Conservation (phyloP, 2,329 filamentous ascomycete genomes). For the Fusarium tricinctum region DNA sequence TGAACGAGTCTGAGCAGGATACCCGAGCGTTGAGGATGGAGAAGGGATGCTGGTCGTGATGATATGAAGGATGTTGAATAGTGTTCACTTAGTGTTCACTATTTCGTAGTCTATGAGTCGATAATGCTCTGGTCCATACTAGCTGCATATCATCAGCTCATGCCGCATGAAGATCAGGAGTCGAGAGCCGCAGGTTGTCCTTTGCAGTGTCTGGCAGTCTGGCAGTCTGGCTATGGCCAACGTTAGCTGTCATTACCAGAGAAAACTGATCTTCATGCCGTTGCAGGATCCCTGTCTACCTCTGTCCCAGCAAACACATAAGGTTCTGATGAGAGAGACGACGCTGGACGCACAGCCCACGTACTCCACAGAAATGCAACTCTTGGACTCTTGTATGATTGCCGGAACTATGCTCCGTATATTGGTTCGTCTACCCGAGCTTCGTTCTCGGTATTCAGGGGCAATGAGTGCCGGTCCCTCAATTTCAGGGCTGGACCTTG, state of each 20-base stretch:
- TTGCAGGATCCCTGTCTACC: constrained; percentile 20
- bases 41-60: constrained; percentile 28
- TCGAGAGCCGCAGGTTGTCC: constrained; percentile 2
- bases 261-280: neutral
- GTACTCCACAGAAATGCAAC: constrained; percentile 31
- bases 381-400: constrained; percentile 11
- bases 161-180: constrained; percentile 16
- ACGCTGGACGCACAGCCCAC: constrained; percentile 26
- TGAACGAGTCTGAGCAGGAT: constrained; percentile 11
- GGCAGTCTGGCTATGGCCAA: no score
- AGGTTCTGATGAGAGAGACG: constrained; percentile 36
- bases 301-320: constrained; percentile 26
- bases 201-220: neutral
- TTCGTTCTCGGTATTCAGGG: constrained; percentile 4
- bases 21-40: constrained; percentile 1
- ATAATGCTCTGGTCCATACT: constrained; percentile 14
- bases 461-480: constrained; percentile 4
- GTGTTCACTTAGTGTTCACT: constrained; percentile 1
- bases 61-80: constrained; percentile 19
- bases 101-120: constrained; percentile 11
- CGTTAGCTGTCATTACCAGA: constrained; percentile 6
- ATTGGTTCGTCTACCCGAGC: constrained; percentile 15
- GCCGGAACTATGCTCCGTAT: constrained; percentile 10
- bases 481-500: constrained; percentile 11
- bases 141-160: constrained; percentile 13